A percentile compares a stretch with the other conserved stretches of the same genome.
Conservation (phyloP, 2,329 filamentous ascomycete species). For the Hymenoscyphus repandus region DNA sequence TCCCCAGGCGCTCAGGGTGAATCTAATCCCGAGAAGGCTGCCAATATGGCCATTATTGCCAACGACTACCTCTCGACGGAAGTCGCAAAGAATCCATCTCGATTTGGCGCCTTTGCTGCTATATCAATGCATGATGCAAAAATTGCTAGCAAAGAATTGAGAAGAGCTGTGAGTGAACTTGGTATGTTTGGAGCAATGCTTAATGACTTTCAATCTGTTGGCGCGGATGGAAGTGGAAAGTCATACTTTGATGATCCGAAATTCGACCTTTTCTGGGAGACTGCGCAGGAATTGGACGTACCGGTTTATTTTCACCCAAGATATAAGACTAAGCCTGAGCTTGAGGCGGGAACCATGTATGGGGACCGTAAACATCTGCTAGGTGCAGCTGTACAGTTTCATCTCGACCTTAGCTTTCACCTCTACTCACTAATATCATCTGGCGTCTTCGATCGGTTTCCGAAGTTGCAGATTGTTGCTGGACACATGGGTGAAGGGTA, state of each 20-base stretch:
- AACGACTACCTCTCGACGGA: slow-evolving; percentile 21
- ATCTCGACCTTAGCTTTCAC: slow-evolving; percentile 41
- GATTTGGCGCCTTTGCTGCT: slow-evolving; percentile 42
- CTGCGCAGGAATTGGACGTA: slow-evolving; percentile 52
- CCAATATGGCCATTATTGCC: slow-evolving; percentile 36
- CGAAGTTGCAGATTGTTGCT: slow-evolving; percentile 36
- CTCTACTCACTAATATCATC: slow-evolving; percentile 40
- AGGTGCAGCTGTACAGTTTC: slow-evolving; percentile 35
- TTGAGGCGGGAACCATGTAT: slow-evolving; percentile 26
- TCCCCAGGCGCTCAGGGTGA: slow-evolving; percentile 43
- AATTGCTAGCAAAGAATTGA: slow-evolving; percentile 44
- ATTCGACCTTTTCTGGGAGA: slow-evolving; percentile 58
- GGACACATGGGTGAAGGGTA: slow-evolving; percentile 41
- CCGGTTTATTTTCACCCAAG: slow-evolving; percentile 58
- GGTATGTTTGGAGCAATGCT: slow-evolving; percentile 58
- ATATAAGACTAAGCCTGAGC: slow-evolving; percentile 22
- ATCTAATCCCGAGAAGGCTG: slow-evolving; percentile 37
- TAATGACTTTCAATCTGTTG: slow-evolving; percentile 56
- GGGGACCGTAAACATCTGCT: slow-evolving; percentile 32
- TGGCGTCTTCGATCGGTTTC: slow-evolving; percentile 39
- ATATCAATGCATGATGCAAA: slow-evolving; percentile 48
- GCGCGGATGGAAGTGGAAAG: slow-evolving; percentile 52
- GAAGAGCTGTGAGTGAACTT: slow-evolving; percentile 44
- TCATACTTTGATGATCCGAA: slow-evolving; percentile 58
- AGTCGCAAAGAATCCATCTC: slow-evolving; percentile 27